Evolutionary conservation across 306 rosid species (phyloP), one percentile per base, ranked within the genome.

Genomic region (Sindora glabra): DNA sequence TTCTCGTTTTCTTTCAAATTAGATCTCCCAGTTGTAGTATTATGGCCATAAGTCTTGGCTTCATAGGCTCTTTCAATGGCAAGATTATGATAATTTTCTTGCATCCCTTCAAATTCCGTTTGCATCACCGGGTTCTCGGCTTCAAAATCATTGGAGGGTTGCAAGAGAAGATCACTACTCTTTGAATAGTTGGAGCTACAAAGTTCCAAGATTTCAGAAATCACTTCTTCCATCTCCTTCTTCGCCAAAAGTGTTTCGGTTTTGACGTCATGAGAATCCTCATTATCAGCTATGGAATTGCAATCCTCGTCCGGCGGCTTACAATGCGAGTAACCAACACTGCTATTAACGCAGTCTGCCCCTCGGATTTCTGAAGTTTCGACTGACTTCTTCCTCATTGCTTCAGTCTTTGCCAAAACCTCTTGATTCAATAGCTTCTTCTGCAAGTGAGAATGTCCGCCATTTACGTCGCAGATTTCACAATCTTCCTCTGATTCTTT

Each of bases 201-300:
- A 30, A 52, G 64, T 25, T 33, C 67, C 45, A 41, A 40, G 45
- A 68, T 46, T 34, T 64, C 76, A 32, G 67, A 60, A 52, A 44
- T 18, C 22, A 32, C 75, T 61, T 58, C 72, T 33, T 79, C 60
- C 23, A 46, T 52, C 3, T 81, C 27, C 44, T 65, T 70, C 40
- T 18, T 69, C 17, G 24, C 60, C 14, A 30, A 29, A 3, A 64
- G 55, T 13, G 26, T 29, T 14, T 71, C 69, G 5, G 36, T 29
- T 59, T 26, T 36, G 39, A 36, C 60, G 48, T 53, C 51, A 27
- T 30, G 48, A 26, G 45, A 65, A 19, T 38, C 5, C 30, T 27
- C 64, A 17, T 38, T 56, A 36, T 12, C 44, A 65, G 54, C 18
- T 18, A 41, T 30, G 48, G 59, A 17, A 69, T 56, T 47, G 47